Conservation (phyloP, 2,329 filamentous ascomycete genomes). For the Didymella pinodella region DNA sequence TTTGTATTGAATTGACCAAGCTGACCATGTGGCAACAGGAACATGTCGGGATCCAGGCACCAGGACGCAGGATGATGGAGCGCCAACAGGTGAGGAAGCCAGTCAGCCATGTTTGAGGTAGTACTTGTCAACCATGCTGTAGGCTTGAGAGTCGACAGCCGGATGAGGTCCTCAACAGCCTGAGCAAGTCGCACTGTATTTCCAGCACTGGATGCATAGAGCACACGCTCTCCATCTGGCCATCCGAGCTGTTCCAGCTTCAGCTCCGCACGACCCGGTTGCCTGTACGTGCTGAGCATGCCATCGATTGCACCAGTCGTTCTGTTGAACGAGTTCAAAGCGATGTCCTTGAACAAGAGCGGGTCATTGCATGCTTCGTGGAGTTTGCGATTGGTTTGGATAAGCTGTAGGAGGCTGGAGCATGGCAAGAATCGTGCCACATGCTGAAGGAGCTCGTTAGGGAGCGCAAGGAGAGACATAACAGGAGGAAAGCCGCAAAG, state of each 20-base stretch:
- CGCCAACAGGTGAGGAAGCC: constrained; percentile 35
- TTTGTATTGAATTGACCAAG: constrained; percentile 14
- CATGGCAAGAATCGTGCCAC: constrained; percentile 30
- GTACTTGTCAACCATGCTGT: constrained; percentile 11
- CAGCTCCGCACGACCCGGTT: constrained; percentile 1
- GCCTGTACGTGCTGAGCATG: constrained; percentile 4
- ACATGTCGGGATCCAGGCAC: constrained; percentile 21
- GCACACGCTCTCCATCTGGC: constrained; percentile 19
- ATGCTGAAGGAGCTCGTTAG: constrained; percentile 33
- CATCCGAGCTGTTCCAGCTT: constrained; percentile 11
- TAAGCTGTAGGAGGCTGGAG: constrained; percentile 26
- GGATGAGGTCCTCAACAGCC: constrained; percentile 26
- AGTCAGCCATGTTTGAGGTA: constrained; percentile 22
- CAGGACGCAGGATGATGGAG: constrained; percentile 26
- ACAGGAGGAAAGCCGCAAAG: not conserved
- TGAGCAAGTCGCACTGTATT: constrained; percentile 28
- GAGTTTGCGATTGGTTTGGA: constrained; percentile 24
- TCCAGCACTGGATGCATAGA: constrained; percentile 11
- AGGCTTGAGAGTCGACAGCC: constrained; percentile 5
- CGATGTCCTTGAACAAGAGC: constrained; percentile 30
- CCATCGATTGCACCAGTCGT: constrained; percentile 1
- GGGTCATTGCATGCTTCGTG: constrained; percentile 27
- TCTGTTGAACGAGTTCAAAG: constrained; percentile 11
- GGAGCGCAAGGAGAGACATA: constrained; percentile 24
- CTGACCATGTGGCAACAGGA: constrained; percentile 24